phyloP scores from a whole-genome alignment of 2,329 filamentous ascomycete genomes.

The Aspergillus melleus region DNA sequence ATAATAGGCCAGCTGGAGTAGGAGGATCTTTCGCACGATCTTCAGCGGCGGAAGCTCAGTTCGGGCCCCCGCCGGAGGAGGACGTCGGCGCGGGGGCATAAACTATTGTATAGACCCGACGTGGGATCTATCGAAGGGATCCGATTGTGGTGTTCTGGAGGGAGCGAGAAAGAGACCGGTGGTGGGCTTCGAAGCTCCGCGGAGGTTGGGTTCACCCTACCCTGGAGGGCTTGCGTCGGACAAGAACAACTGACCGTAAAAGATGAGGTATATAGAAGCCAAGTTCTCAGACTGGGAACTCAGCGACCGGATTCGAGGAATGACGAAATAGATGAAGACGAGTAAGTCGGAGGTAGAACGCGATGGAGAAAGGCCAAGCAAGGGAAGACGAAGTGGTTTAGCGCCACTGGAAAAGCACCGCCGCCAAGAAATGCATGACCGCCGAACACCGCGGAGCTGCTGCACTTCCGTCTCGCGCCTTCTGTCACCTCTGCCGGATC shows the following conservation, averaged over 20 bases:
- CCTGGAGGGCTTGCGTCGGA: neutral
- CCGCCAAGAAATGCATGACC: neutral
- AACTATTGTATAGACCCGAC: conserved; percentile 21
- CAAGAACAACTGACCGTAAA: neutral
- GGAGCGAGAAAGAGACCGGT: neutral
- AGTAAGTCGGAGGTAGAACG: neutral
- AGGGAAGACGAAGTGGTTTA: neutral
- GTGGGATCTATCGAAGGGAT: neutral
- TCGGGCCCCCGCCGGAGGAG: conserved; percentile 65
- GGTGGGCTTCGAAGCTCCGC: conserved; percentile 1
- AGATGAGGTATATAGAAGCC: neutral
- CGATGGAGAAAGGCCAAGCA: neutral
- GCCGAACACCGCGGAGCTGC: neutral
- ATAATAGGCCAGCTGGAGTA: conserved; percentile 68
- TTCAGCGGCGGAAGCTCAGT: conserved; percentile 66
- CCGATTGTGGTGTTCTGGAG: neutral
- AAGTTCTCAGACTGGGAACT: neutral
- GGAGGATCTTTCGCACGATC: conserved; percentile 65
- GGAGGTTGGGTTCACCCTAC: neutral
- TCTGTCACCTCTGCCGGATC: neutral
- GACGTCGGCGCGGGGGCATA: conserved; percentile 54
- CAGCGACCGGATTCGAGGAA: neutral
- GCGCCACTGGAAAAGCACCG: neutral
- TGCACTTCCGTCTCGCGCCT: neutral
- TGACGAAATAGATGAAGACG: neutral